Percentiles rank a stretch among this genome's conserved stretches.
Conservation (phyloP, 495 filamentous ascomycete genomes). For the Xanthoparmelia taractica region DNA sequence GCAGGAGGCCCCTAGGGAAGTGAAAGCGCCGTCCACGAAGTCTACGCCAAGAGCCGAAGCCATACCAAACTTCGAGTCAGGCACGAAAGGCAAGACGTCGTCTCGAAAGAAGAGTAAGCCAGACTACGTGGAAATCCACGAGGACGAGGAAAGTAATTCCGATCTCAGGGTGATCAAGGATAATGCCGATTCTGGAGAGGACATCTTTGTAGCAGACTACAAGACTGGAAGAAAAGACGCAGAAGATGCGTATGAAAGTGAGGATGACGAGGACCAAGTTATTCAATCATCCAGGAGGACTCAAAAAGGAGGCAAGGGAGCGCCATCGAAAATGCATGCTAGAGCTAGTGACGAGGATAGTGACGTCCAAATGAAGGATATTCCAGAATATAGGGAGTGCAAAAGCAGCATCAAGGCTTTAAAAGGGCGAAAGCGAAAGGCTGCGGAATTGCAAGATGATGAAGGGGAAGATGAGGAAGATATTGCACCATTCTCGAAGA, state of each 20-base stretch:
- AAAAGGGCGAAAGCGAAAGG: slow-evolving; percentile 50
- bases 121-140: slow-evolving; percentile 30
- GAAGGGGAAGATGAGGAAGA: slow-evolving; percentile 34
- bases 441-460: slow-evolving; percentile 35
- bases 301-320: slow-evolving; percentile 7
- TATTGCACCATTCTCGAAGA: slow-evolving; percentile 32
- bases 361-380: slow-evolving; percentile 29
- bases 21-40: slow-evolving; percentile 24
- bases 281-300: slow-evolving; percentile 5
- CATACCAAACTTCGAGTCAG: slow-evolving; percentile 14
- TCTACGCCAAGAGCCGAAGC: slow-evolving; percentile 29
- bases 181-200: slow-evolving; percentile 59
- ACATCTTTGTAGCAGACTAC: slow-evolving; percentile 64
- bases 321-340: slow-evolving; percentile 4
- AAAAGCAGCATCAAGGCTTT: slow-evolving; percentile 31
- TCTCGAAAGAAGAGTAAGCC: slow-evolving; percentile 31
- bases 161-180: slow-evolving; percentile 46
- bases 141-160: slow-evolving; percentile 33
- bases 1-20: slow-evolving; percentile 13
- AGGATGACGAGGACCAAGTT: slow-evolving; percentile 50
- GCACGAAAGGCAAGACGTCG: slow-evolving; percentile 27
- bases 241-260: slow-evolving; percentile 62
- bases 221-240: slow-evolving; percentile 44
- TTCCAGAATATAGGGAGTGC: slow-evolving; percentile 30
- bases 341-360: slow-evolving; percentile 37